Evolutionary conservation across 441 rosid genomes (phyloP).

Genomic region (Jatropha multifida): DNA sequence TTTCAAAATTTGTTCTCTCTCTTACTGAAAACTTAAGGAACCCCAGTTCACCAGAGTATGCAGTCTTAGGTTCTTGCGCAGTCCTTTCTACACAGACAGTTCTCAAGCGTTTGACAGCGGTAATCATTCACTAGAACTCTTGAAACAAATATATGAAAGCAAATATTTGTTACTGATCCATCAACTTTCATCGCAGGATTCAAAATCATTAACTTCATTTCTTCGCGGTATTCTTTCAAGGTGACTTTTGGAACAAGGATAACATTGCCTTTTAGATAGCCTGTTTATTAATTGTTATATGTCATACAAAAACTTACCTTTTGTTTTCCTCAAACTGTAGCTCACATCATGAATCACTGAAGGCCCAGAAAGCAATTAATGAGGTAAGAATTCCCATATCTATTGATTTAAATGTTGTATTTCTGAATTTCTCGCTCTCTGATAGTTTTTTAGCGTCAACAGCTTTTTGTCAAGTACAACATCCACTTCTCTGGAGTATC

Average conservation of each 20-base stretch:
- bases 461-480: slow-evolving; percentile 99
- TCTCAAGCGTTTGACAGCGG: slow-evolving; percentile 94
- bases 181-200: slow-evolving; percentile 67
- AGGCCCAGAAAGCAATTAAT: slow-evolving; percentile 93
- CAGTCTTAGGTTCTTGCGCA: slow-evolving; percentile 94
- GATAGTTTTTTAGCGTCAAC: slow-evolving; percentile 36
- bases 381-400: slow-evolving; percentile 57
- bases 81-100: slow-evolving; percentile 90
- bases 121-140: slow-evolving; percentile 38
- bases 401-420: slow-evolving; percentile 13
- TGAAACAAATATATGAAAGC: slow-evolving; percentile 15
- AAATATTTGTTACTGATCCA: slow-evolving; percentile 29
- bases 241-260: slow-evolving; percentile 33
- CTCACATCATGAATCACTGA: slow-evolving; percentile 94
- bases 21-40: slow-evolving; percentile 70
- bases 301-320: slow-evolving; percentile 17
- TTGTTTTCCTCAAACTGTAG: slow-evolving; percentile 44
- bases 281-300: slow-evolving; percentile 11
- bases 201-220: slow-evolving; percentile 76
- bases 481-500: slow-evolving; percentile 93
- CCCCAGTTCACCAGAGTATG: slow-evolving; percentile 68
- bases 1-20: slow-evolving; percentile 82
- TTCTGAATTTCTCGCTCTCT: slow-evolving; percentile 26
- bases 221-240: slow-evolving; percentile 92
- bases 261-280: slow-evolving; percentile 11